Base-by-base conservation (phyloP, 805 yeast species). In the Hanseniaspora valbyensis region DNA sequence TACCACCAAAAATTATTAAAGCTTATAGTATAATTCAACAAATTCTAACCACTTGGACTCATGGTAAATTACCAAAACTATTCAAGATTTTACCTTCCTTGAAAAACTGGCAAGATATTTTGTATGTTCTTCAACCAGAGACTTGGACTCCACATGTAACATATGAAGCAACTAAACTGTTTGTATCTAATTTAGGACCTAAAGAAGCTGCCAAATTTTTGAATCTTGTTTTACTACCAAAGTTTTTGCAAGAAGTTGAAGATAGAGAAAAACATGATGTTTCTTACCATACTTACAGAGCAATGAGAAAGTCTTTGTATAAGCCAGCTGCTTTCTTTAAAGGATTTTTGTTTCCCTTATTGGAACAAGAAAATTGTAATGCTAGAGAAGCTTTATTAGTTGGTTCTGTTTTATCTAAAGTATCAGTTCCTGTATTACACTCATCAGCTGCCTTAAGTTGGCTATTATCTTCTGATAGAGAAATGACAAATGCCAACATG, bases 321-420 rank as follows among this genome's bases (percentile, higher is more conserved):
- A 92, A 92, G 66, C 98, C 99, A 28, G 88, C 92, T 50, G 98
- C 98, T 10, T 92, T 90, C 61, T 92, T 90, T 75, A 90, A 88
- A 66, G 99, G 98, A 1, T 88, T 92, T 61, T 70, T 92, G 54
- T 85, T 92, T 63, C 97, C 96, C 22, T 71, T 92, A 53, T 84
- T 88, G 16, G 94, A 87, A 60, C 75, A 78, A n/a, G 48, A 50
- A 33, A 84, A 84, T 49, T 89, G 97, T 66, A 75, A 95, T 3
- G 81, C 86, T 8, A 78, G 95, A 61, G 99, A 92, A 66, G 97
- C 98, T 4, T 79, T 92, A 54, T 88, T 92, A 64, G 95, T 90
- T 16, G 95, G 95, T 21, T 88, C 96, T 26, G 87, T 92, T 9
- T 72, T 92, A 54, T 72, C 86, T 19, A 89, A 88, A 65, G 82